Evolutionary conservation across 192 early-diverging fungal species (phyloP).

Genomic region (Phycomyces nitens): DNA sequence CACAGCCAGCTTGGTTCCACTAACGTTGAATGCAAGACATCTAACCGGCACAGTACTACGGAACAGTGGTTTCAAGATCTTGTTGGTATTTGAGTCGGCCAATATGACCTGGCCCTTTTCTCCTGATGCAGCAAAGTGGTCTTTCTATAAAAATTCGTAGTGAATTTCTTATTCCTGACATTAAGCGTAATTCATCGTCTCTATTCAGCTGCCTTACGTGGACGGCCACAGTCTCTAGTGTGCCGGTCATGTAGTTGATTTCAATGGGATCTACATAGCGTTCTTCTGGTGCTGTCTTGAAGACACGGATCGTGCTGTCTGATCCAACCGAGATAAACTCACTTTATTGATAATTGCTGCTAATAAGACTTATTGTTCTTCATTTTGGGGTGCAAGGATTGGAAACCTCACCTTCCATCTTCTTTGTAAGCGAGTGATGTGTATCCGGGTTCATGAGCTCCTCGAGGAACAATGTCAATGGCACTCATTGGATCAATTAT

Average conservation of each 20-base stretch:
- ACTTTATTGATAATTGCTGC: too few species aligned
- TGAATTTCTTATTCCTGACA: too few species aligned
- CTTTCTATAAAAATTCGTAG: not conserved
- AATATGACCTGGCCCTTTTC: conserved; percentile 27
- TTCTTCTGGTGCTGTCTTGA: not conserved
- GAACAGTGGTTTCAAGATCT: conserved; percentile 19
- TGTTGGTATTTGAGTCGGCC: conserved; percentile 12
- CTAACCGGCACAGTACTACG: conserved; percentile 31
- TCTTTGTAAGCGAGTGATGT: not conserved
- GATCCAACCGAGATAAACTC: not conserved
- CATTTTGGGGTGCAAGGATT: too few species aligned
- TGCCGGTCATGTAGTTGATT: not conserved
- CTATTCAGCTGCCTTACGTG: not conserved
- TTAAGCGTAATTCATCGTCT: not conserved
- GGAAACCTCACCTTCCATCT: not conserved
- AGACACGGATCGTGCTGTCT: not conserved
- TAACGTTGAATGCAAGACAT: conserved; percentile 14
- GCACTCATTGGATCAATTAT: not conserved
- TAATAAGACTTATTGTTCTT: too few species aligned
- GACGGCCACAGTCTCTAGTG: not conserved
- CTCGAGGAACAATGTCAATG: not conserved
- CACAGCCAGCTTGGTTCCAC: conserved; percentile 30
- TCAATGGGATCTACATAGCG: not conserved
- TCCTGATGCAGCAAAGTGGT: conserved; percentile 21
- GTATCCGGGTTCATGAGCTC: not conserved